Evolutionary conservation across 257 asterid species (phyloP), one percentile per base, ranked within the genome.

Genomic region (Cinchona pubescens): DNA sequence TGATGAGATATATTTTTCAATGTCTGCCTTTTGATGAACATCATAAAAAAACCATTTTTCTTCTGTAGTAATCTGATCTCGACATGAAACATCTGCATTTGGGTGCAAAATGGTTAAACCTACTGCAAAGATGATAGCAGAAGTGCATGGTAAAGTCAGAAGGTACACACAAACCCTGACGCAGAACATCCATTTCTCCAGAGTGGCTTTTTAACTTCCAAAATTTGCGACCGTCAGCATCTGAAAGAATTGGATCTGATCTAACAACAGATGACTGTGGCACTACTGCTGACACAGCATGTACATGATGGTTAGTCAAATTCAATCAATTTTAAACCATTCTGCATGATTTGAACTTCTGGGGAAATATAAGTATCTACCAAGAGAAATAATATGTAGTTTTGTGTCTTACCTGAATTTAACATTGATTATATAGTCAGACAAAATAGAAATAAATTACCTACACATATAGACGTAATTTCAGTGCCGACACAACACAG

Each of bases 31-130:
- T 46, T 78, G 35, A 10, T 74, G 21, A 59, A 65, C 25, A 78
- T 72, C 78, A 78, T 72, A 78, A 27, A 32, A 55, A 49, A 78
- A 78, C 82, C 82, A 78, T 63, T 66, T 72, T 56, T 78, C 82
- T 35, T 27, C n/a, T n/a, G 71, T 38, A 65, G 63, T 38, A 45
- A 15, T 16, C 48, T 30, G 49, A 65, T 67, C 73, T 64, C 32
- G 63, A 72, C 66, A 19, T 34, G 74, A n/a, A 51, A 72, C 64
- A 53, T 71, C 82, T 71, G 73, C 59, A 51, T 15, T 29, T 27
- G 40, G 16, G n/a, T 11, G n/a, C 38, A 18, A 58, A 14, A 70
- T 14, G 1, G 12, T 35, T 38, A 68, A 32, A 71, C 56, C 19
- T 1, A 18, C 49, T 10, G 16, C 21, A 46, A 53, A 12, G 34